These are phyloP conservation scores for Tetradesmus lagerheimii DNA, from an alignment of 139 green algal genomes.

Conservation along the genomic window DNA sequence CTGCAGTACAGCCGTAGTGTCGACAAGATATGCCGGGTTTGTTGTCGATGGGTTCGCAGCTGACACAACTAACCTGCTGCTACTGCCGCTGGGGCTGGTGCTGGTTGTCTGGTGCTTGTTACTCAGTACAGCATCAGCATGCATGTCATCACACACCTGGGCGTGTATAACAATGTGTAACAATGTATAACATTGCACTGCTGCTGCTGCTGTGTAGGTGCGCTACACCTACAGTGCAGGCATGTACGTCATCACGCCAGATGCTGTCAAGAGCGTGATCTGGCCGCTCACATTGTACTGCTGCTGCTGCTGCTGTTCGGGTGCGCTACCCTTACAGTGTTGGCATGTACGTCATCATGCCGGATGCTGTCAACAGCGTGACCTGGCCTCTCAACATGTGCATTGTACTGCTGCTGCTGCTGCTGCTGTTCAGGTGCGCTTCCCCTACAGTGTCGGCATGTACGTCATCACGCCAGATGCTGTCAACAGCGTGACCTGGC, in stretches of 20 bases:
- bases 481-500: background rate
- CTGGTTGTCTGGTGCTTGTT: background rate
- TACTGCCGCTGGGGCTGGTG: conserved; percentile 4
- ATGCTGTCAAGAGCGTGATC: background rate
- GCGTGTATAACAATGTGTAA: background rate
- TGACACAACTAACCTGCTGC: background rate
- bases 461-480: conserved; percentile 8
- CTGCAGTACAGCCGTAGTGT: no score
- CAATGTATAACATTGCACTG: background rate
- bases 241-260: conserved; percentile 15
- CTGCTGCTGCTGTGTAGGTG: background rate
- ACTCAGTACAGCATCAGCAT: conserved; percentile 1
- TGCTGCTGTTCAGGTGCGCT: background rate
- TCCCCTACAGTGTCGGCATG: conserved; percentile 17
- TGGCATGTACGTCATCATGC: conserved; percentile 11
- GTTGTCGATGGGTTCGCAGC: no score
- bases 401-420: background rate
- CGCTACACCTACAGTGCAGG: conserved; percentile 1
- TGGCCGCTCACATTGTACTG: background rate
- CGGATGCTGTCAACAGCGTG: background rate
- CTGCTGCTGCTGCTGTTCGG: background rate
- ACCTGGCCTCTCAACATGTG: conserved; percentile 8
- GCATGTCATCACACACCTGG: background rate
- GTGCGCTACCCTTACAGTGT: conserved; percentile 16
- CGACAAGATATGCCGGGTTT: no score